A percentile compares a stretch with the other conserved stretches of the same genome.
These are phyloP conservation scores for Auricularia auricula-judae DNA, from an alignment of 768 basidiomycete genomes.

Conservation along the genomic window DNA sequence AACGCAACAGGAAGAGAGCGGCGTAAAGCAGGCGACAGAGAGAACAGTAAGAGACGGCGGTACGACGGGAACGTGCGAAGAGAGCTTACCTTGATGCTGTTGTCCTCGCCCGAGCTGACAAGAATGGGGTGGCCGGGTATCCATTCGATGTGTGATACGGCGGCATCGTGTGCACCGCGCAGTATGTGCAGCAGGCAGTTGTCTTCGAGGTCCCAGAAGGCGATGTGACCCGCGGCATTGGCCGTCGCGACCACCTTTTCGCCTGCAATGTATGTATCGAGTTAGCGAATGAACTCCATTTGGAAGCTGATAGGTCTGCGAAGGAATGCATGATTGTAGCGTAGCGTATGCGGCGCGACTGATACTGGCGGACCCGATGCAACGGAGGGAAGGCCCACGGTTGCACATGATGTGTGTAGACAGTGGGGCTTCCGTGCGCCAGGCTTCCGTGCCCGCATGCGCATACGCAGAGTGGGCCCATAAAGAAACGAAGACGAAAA, in stretches of 20 bases:
- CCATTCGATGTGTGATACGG: slow-evolving; percentile 79
- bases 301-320: no score
- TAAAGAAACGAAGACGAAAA: slow-evolving; percentile 9
- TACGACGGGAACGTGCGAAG: neutral
- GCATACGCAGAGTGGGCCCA: neutral
- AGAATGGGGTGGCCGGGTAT: slow-evolving; percentile 86
- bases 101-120: slow-evolving; percentile 85
- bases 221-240: slow-evolving; percentile 78
- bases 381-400: no score
- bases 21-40: no score
- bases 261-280: slow-evolving; percentile 1
- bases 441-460: no score
- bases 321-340: no score
- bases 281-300: slow-evolving; percentile 1
- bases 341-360: no score
- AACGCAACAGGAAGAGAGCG: neutral
- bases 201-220: slow-evolving; percentile 84
- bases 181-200: slow-evolving; percentile 74
- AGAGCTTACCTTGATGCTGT: slow-evolving; percentile 74
- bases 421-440: no score
- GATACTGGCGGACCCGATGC: no score
- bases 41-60: neutral
- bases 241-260: slow-evolving; percentile 82
- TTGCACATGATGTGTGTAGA: no score
- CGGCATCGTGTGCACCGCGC: slow-evolving; percentile 80